These are phyloP conservation scores for Exophiala dermatitidis DNA, from an alignment of 2,329 filamentous ascomycete genomes.

Conservation along the genomic window DNA sequence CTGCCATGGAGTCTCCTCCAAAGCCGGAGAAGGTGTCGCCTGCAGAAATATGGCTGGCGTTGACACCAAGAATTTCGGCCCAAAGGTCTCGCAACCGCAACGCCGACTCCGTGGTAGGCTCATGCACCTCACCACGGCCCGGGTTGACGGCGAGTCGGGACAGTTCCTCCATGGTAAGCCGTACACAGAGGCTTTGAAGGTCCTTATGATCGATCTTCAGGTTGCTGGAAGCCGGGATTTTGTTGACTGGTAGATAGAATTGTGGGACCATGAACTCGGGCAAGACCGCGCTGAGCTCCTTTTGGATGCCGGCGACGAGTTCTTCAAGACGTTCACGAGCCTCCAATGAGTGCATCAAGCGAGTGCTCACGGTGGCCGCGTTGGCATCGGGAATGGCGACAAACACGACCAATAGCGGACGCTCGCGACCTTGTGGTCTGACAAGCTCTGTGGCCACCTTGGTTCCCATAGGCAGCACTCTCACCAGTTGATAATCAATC, in stretches of 20 bases:
- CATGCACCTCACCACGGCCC: neutral
- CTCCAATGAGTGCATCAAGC: neutral
- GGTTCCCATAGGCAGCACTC: neutral
- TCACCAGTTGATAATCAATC: constrained; percentile 15
- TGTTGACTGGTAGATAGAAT: neutral
- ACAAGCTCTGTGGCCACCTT: neutral
- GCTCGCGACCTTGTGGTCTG: neutral
- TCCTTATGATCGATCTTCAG: neutral
- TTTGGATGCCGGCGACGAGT: neutral
- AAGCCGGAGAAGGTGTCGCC: neutral
- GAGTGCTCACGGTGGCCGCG: no score
- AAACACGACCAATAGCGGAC: neutral
- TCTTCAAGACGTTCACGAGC: neutral
- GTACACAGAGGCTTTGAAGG: neutral
- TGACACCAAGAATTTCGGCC: neutral
- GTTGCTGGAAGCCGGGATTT: neutral
- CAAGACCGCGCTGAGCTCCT: neutral
- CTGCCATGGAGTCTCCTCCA: neutral
- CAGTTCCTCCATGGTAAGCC: neutral
- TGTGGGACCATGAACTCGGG: neutral
- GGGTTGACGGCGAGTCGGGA: no score
- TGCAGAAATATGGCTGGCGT: neutral
- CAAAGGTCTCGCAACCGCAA: neutral
- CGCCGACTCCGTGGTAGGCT: neutral
- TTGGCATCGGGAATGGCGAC: neutral